Base-by-base conservation (phyloP, 2,329 filamentous ascomycete genomes). In the Lachnellula arida region DNA sequence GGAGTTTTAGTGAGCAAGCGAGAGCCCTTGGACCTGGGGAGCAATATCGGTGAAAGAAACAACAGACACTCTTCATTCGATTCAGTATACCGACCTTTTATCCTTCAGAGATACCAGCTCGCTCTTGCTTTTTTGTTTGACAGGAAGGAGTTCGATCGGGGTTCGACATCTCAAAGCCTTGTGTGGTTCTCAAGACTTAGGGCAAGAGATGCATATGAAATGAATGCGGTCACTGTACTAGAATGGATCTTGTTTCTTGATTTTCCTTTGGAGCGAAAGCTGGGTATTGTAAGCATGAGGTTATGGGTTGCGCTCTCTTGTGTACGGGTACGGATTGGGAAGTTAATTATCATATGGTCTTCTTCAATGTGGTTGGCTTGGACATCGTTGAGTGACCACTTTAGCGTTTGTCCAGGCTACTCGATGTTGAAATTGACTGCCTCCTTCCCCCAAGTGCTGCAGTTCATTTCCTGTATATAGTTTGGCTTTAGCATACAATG, bases 141-240 rank as follows among this genome's bases (percentile, higher is more conserved):
- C 35, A 42, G 49, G 52, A 42, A 52, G 60, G 62, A 64, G 60
- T 64, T 62, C 28, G 54, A 59, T 54, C 32, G 48, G 59, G 51
- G 39, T 58, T 58, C 49, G 50, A 55, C 40, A 39, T 39, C 47
- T 34, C 48, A 53, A 54, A 50, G 25, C 35, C 42, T 53, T 59
- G 43, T 47, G 39, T 52, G 35, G 22, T 51, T 23, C 40, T 56
- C 60, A 61, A 55, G 55, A 46, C 46, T 49, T 43, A 39, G 54
- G 55, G 52, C 19, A 49, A 48, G 51, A 59, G 49, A 59, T 57
- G 52, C 55, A 53, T 56, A 22, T 49, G 14, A 37, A 48, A 39
- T 32, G 48, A 46, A 44, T 53, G 50, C 58, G 49, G 53, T 52
- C 52, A 62, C 57, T 65, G 63, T 67, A 66, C 63, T 67, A 67